These are phyloP conservation scores for Russula earlei DNA, from an alignment of 768 basidiomycete species.

Conservation along the genomic window DNA sequence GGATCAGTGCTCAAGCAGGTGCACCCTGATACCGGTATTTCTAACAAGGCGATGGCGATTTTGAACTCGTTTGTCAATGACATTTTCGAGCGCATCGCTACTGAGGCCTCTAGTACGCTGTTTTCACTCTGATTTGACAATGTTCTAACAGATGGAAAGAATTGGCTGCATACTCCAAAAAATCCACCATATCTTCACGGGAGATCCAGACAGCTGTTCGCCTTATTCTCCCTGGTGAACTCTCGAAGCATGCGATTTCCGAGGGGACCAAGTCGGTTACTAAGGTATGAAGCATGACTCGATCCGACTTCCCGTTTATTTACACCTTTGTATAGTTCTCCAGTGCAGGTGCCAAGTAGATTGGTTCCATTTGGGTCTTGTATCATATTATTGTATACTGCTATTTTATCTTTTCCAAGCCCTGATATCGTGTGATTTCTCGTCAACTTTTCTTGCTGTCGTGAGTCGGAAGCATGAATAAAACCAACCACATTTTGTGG, in stretches of 20 bases:
- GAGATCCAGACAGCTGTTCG: constrained; percentile 98
- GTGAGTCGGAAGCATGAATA: background rate
- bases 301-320: background rate
- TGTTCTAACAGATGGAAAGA: constrained; percentile 36
- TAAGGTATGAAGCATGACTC: constrained; percentile 39
- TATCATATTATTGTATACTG: constrained; percentile 24
- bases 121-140: background rate
- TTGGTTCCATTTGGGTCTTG: constrained; percentile 14
- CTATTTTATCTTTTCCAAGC: constrained; percentile 19
- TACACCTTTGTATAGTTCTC: constrained; percentile 42
- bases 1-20: constrained; percentile 84
- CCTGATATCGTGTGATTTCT: background rate
- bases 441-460: background rate
- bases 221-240: constrained; percentile 92
- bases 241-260: constrained; percentile 89
- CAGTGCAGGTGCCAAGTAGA: constrained; percentile 59
- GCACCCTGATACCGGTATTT: constrained; percentile 98
- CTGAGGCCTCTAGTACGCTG: constrained; percentile 76
- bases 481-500: background rate
- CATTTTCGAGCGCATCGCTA: constrained; percentile 89
- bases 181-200: constrained; percentile 96
- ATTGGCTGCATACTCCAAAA: constrained; percentile 95
- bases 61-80: constrained; percentile 95
- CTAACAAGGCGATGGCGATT: constrained; percentile 98
- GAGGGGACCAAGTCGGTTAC: constrained; percentile 93